phyloP scores from a whole-genome alignment of 2,329 filamentous ascomycete species.

The Pseudogymnoascus sp. region DNA sequence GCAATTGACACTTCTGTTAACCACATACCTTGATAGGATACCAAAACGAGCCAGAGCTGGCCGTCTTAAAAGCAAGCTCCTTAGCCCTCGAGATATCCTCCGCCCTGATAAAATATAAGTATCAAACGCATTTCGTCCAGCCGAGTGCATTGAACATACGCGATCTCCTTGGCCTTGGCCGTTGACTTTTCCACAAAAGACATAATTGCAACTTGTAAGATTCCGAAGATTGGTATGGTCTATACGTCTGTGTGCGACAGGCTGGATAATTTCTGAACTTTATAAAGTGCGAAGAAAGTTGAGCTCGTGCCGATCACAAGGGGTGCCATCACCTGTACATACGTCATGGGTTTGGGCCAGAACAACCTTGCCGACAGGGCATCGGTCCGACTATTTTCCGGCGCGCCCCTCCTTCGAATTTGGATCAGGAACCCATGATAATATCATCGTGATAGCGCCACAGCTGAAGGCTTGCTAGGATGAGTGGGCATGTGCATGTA shows the following conservation, averaged over 20 bases:
- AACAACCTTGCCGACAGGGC: neutral
- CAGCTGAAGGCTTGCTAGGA: neutral
- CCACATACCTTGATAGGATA: constrained; percentile 68
- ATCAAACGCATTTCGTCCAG: constrained; percentile 12
- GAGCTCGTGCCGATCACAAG: neutral
- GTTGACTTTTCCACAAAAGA: constrained; percentile 11
- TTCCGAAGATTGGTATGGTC: neutral
- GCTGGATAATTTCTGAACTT: neutral
- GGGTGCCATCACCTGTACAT: constrained; percentile 1
- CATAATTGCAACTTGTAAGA: neutral
- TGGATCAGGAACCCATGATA: neutral
- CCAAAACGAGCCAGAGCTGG: constrained; percentile 70
- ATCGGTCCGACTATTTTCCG: constrained; percentile 1
- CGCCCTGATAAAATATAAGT: constrained; percentile 35
- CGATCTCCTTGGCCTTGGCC: constrained; percentile 28
- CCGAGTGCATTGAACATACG: constrained; percentile 22
- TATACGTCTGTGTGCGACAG: neutral
- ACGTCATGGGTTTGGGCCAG: neutral
- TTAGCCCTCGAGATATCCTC: constrained; percentile 67
- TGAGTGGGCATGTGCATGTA: neutral
- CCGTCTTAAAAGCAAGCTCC: constrained; percentile 58
- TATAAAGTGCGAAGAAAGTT: constrained; percentile 4
- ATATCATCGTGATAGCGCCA: neutral
- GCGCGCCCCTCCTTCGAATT: neutral
- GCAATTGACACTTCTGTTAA: neutral